phyloP scores from a whole-genome alignment of 176 grass and related monocot species.

The Elaeis guineensis region DNA sequence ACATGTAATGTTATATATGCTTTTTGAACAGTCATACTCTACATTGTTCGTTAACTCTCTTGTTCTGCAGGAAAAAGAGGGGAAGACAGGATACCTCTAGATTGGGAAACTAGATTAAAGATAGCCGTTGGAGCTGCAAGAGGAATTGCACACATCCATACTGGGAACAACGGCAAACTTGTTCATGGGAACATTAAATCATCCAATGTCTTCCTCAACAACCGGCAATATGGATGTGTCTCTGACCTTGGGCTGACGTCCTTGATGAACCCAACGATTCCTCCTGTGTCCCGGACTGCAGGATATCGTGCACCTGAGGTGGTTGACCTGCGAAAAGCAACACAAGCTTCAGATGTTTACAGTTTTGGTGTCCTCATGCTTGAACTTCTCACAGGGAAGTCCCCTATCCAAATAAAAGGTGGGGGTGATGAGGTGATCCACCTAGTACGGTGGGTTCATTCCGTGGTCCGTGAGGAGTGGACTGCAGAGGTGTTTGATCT shows the following conservation, averaged over 20 bases:
- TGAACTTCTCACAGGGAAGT: conserved; percentile 82
- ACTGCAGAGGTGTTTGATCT: conserved; percentile 90
- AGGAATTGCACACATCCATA: conserved; percentile 71
- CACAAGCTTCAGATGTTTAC: conserved; percentile 73
- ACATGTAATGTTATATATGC: no score
- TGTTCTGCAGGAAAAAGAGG: conserved; percentile 64
- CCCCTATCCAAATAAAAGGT: conserved; percentile 59
- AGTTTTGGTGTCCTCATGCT: conserved; percentile 87
- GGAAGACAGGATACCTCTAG: conserved; percentile 60
- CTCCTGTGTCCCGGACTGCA: conserved; percentile 58
- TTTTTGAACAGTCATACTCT: neutral
- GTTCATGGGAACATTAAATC: conserved; percentile 95
- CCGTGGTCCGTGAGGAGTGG: conserved; percentile 94
- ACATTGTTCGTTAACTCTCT: neutral
- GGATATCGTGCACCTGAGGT: conserved; percentile 87
- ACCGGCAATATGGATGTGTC: conserved; percentile 49
- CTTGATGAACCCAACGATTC: conserved; percentile 63
- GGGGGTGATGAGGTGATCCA: conserved; percentile 80
- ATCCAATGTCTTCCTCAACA: conserved; percentile 80
- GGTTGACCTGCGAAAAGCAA: conserved; percentile 71
- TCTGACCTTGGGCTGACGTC: conserved; percentile 58
- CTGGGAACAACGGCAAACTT: conserved; percentile 78
- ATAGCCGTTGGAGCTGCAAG: conserved; percentile 84
- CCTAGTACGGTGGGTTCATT: conserved; percentile 92
- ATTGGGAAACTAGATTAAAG: conserved; percentile 83